These are phyloP conservation scores for Pyronema omphalodes DNA, from an alignment of 495 filamentous ascomycete species.

Conservation along the genomic window DNA sequence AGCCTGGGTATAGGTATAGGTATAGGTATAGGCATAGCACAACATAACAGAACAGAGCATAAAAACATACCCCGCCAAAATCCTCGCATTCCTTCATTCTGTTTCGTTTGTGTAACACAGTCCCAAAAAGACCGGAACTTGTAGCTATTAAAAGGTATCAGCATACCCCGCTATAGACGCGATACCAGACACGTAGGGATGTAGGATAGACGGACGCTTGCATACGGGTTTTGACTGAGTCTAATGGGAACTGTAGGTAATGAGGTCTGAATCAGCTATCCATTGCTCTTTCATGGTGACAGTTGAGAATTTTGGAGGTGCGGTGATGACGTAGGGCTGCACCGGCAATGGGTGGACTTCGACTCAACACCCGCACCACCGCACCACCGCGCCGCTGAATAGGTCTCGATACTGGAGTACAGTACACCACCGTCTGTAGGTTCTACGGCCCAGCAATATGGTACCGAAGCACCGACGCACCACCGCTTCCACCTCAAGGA, in stretches of 20 bases:
- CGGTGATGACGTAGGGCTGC: too few species aligned
- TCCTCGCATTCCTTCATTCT: constrained; percentile 48
- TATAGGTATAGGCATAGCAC: too few species aligned
- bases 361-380: too few species aligned
- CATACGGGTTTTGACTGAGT: constrained; percentile 75
- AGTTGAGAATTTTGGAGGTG: too few species aligned
- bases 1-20: too few species aligned
- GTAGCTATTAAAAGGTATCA: constrained; percentile 33
- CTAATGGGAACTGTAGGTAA: constrained; percentile 45
- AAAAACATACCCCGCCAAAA: constrained; percentile 53
- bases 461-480: too few species aligned
- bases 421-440: too few species aligned
- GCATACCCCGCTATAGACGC: neutral
- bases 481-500: too few species aligned
- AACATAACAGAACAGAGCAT: constrained; percentile 2
- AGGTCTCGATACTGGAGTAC: too few species aligned
- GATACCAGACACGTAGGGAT: neutral
- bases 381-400: too few species aligned
- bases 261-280: neutral
- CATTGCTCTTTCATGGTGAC: neutral
- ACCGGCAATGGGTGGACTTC: too few species aligned
- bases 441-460: too few species aligned
- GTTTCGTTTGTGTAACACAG: constrained; percentile 55
- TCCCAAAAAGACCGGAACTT: constrained; percentile 48
- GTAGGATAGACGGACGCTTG: constrained; percentile 35